Evolutionary conservation across 169 alveolate genomes (phyloP), one percentile per base, ranked within the genome.

Genomic region (Plasmodium inui): DNA sequence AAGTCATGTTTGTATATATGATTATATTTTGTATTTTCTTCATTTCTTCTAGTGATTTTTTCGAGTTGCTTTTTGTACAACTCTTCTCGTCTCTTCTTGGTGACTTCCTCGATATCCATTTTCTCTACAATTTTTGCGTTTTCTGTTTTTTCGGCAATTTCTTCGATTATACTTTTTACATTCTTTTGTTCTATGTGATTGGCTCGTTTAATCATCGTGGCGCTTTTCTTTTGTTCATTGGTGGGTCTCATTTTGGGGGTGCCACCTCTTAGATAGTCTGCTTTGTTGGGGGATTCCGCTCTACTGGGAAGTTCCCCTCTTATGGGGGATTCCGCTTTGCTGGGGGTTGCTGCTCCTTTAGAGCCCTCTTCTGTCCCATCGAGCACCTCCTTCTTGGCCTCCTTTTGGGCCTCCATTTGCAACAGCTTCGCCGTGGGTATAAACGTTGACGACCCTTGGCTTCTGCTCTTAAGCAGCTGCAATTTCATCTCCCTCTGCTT

Each of bases 61-160:
- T 90, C 92, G 34, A 90, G 37, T 22, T 90, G 95, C 53, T 80
- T 82, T 90, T 71, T 73, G 34, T 90, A 82, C 10, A 90, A 10
- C 50, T 90, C 95, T 81, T 90, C 92, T 81, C 85, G 71, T 26
- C 57, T 90, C 73, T 82, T 90, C 55, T 80, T 90, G 1, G 92
- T 46, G 12, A 80, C 50, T 90, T 90, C 95, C 73, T 90, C 95
- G 3, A 80, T 81, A 53, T 90, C 95, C 73, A 50, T n/a, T 71
- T 81, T 90, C 46, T 90, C 95, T n/a, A 82, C 84, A 71, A 90
- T 90, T 71, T 90, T 90, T 12, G 92, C 95, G 81, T 90, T 90
- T 90, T 90, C 95, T 22, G 92, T 90, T 80, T 90, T 79, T 90
- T 90, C 95, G 7, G 95, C 95, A 80, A 90, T 67, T 71, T 80